Evolutionary conservation across 1,284 basidiomycete species (phyloP), one percentile per base, ranked within the genome.

Genomic region (Xerocomus nothofagi): DNA sequence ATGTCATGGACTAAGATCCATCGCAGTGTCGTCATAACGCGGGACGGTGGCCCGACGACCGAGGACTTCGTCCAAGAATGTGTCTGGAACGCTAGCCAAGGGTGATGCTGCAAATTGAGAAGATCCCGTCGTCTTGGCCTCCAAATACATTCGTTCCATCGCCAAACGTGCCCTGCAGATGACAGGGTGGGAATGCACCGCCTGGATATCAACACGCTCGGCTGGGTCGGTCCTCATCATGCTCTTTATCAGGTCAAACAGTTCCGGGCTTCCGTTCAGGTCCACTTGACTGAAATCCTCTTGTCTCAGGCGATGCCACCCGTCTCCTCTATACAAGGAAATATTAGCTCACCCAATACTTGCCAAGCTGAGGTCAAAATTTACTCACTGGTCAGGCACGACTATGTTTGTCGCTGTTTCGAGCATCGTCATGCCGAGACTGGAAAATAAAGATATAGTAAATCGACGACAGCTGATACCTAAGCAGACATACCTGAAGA

Each of bases 361-460:
- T 29, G 32, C 58, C 45, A 32, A 50, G 32, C 27, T 33, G 31
- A 39, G 20, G 23, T 43, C 29, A 47, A 24, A n/a, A 34, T 51
- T 57, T 36, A 82, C 89, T 78, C 60, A 98, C 96, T 84, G 95
- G 72, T 96, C 93, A 63, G 97, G 97, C 31, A 99, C 89, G 53
- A 96, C 85, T 58, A 99, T 94, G 68, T 98, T 98, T 57, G 93
- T 86, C 31, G 94, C 91, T 43, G 93, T 88, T 77, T 99, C 97
- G 38, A 99, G 81, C 69, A 98, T 83, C 58, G 93, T 91, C 78
- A 99, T 88, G 49, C 97, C 97, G 62, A 98, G 81, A 72, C 93
- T 93, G 63, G 1, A 42, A 8, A 14, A 48, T 56, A 63, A 47
- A 46, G 49, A 41, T 50, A 42, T 43, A 42, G 49, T 38, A 15